Evolutionary conservation across 352 stramenopile species (phyloP).

Genomic region (Phytophthora syringae): DNA sequence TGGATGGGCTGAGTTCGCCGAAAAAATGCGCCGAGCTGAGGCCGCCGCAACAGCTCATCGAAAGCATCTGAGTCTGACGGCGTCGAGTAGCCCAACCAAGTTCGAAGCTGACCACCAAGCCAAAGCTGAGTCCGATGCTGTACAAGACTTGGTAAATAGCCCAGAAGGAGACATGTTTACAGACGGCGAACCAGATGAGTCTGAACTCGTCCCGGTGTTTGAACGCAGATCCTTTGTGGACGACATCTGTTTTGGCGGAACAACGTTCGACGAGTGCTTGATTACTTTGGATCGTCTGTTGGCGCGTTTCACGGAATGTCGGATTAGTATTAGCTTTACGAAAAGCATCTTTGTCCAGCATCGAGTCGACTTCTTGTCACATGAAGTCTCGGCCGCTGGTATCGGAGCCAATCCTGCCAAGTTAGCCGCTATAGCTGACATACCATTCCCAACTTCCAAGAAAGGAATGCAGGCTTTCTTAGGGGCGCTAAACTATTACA

Average conservation of each 20-base stretch:
- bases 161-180: constrained; percentile 2
- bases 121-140: not conserved
- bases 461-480: not conserved
- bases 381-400: not conserved
- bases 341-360: not conserved
- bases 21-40: not conserved
- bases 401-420: not conserved
- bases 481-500: no score
- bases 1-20: not conserved
- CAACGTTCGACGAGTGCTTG: not conserved
- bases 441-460: not conserved
- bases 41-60: not conserved
- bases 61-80: not conserved
- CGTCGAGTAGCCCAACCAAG: not conserved
- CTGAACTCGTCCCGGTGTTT: not conserved
- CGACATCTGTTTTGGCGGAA: constrained; percentile 2
- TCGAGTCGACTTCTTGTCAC: not conserved
- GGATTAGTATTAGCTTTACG: constrained; percentile 1
- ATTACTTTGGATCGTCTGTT: not conserved
- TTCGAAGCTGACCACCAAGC: constrained; percentile 1
- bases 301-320: constrained; percentile 1
- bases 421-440: not conserved
- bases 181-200: not conserved
- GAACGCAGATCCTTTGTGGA: constrained; percentile 1
- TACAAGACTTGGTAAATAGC: not conserved